phyloP scores from a whole-genome alignment of 768 basidiomycete genomes.

The Leccinum pellstonianum region DNA sequence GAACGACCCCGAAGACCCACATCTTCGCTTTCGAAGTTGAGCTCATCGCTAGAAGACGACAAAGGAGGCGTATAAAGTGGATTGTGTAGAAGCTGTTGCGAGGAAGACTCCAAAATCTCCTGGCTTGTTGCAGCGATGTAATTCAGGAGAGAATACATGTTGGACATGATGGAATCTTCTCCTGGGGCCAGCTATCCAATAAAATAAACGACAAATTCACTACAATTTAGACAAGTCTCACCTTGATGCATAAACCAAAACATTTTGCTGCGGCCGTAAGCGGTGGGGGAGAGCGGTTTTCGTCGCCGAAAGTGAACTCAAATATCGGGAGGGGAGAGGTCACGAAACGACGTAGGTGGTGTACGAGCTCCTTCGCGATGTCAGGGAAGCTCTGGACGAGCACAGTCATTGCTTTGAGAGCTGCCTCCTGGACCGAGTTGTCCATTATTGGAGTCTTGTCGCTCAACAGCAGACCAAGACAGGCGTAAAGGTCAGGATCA shows the following conservation, averaged over 20 bases:
- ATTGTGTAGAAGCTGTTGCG: slow-evolving; percentile 42
- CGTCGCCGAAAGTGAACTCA: slow-evolving; percentile 77
- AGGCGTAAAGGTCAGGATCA: slow-evolving; percentile 65
- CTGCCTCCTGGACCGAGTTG: slow-evolving; percentile 84
- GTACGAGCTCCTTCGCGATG: slow-evolving; percentile 70
- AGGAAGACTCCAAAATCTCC: slow-evolving; percentile 59
- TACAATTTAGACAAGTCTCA: slow-evolving; percentile 26
- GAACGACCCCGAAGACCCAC: slow-evolving; percentile 63
- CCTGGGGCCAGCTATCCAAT: slow-evolving; percentile 68
- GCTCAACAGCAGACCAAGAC: slow-evolving; percentile 73
- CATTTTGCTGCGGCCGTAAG: slow-evolving; percentile 86
- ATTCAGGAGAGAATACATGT: slow-evolving; percentile 95
- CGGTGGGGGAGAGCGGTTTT: slow-evolving; percentile 72
- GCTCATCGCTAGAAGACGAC: slow-evolving; percentile 41
- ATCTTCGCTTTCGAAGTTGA: slow-evolving; percentile 58
- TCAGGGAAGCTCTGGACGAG: slow-evolving; percentile 86
- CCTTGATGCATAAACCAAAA: slow-evolving; percentile 85
- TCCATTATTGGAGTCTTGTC: slow-evolving; percentile 80
- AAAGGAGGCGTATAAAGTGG: slow-evolving; percentile 37
- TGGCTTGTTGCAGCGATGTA: slow-evolving; percentile 84
- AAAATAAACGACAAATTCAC: slow-evolving; percentile 5
- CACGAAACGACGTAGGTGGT: slow-evolving; percentile 82
- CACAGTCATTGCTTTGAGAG: slow-evolving; percentile 80
- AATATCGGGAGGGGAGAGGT: slow-evolving; percentile 87
- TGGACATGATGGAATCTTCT: slow-evolving; percentile 88